Evolutionary conservation across 768 basidiomycete genomes (phyloP), one percentile per base, ranked within the genome.

Genomic region (Leccinum boreale): DNA sequence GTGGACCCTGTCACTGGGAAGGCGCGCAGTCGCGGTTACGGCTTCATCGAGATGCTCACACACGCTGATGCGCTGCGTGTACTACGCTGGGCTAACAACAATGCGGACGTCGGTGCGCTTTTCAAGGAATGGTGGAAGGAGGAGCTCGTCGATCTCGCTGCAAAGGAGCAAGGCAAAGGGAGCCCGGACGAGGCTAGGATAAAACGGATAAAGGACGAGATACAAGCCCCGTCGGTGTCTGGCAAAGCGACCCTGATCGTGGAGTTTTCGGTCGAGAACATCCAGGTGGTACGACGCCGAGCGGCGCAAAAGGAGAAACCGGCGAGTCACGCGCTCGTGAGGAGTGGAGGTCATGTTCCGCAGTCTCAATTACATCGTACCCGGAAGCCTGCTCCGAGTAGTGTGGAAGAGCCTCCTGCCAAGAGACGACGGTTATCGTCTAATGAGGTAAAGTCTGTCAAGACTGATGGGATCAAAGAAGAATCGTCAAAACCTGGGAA

Each of bases 181-280:
- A 73, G 73, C 19, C 79, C 78, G 53, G 79, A 81, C 19, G 81
- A 81, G 17, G 70, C 75, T 15, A 75, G 85, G 63, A 68, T 85
- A 48, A 83, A 85, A 68, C 80, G 83, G 63, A 71, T 87, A 62
- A 84, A 85, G 65, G 78, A 78, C 24, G 84, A 86, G 66, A 70
- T 82, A 47, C 75, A 75, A 59, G 65, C 64, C 39, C 33, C 62
- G 1, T 74, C 70, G 17, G 82, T 78, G 39, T 76, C 76, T 17
- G 61, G 64, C 23, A 76, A 63, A 58, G 80, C 80, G 15, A 78
- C 84, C 5, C 72, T 97, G 59, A 87, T 96, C 65, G 85, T 94
- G n/a, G 95, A 98, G 74, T 97, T 97, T 73, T 94, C 93, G 42
- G 93, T 98, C 52, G 94, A 98, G 77, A 98, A 98, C 67, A 77